phyloP scores from a whole-genome alignment of 352 stramenopile species.

The Phytophthora constricta region DNA sequence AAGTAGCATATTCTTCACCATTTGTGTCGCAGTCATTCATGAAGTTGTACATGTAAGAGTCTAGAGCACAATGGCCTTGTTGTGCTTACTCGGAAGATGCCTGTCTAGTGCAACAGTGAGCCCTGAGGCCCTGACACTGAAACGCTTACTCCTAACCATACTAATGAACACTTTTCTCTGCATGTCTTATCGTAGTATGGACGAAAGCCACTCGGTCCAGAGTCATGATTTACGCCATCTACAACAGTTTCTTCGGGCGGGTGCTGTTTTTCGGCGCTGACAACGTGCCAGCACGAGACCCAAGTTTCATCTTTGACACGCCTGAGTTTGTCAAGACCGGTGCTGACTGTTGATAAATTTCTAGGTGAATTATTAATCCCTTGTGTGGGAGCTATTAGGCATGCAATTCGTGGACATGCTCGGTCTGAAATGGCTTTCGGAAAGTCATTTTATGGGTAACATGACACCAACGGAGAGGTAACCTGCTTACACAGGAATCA shows the following conservation, averaged over 20 bases:
- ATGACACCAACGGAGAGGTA: conserved; percentile 45
- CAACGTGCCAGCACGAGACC: conserved; percentile 65
- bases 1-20: no score
- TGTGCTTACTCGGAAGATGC: no score
- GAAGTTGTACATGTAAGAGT: no score
- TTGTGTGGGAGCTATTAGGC: conserved; percentile 68
- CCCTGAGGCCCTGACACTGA: no score
- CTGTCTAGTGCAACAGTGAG: no score
- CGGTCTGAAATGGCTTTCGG: conserved; percentile 46
- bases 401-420: conserved; percentile 71
- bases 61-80: no score
- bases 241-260: conserved; percentile 58
- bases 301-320: conserved; percentile 62
- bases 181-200: no score
- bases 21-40: no score
- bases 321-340: conserved; percentile 48
- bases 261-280: conserved; percentile 77
- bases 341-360: conserved; percentile 76
- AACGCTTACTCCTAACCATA: no score
- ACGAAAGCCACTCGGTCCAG: conserved; percentile 34
- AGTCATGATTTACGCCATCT: conserved; percentile 66
- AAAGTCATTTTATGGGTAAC: conserved; percentile 64
- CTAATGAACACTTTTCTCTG: no score
- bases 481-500: conserved; percentile 76
- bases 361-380: conserved; percentile 51